Evolutionary conservation across 331 rosid species (phyloP).

Genomic region (Telfairia occidentalis): DNA sequence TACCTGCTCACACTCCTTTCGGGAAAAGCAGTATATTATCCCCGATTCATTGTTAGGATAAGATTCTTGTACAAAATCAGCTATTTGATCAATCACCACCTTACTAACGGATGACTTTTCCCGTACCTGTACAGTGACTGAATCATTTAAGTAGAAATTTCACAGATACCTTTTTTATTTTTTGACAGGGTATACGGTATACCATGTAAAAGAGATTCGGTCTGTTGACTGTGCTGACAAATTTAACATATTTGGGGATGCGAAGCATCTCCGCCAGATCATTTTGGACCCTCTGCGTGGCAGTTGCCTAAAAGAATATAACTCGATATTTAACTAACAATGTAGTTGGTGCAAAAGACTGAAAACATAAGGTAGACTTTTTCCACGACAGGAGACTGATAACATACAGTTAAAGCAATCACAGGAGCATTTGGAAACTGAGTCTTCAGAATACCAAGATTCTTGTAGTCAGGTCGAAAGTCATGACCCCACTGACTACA

Average conservation of each 20-base stretch:
- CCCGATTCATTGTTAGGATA: slow-evolving; percentile 77
- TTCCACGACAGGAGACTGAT: slow-evolving; percentile 9
- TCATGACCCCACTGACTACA: slow-evolving; percentile 99
- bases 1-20: slow-evolving; percentile 97
- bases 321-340: slow-evolving; percentile 3
- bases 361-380: neutral
- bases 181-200: slow-evolving; percentile 27
- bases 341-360: neutral
- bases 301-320: slow-evolving; percentile 65
- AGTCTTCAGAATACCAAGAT: slow-evolving; percentile 89
- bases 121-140: slow-evolving; percentile 43
- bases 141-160: neutral
- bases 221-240: slow-evolving; percentile 91
- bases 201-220: slow-evolving; percentile 88
- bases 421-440: slow-evolving; percentile 83
- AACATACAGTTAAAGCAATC: slow-evolving; percentile 80
- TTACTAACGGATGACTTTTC: slow-evolving; percentile 80
- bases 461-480: slow-evolving; percentile 94
- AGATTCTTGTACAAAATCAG: slow-evolving; percentile 55
- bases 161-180: neutral
- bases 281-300: slow-evolving; percentile 85
- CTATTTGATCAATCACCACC: slow-evolving; percentile 72
- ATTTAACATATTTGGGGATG: slow-evolving; percentile 77
- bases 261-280: slow-evolving; percentile 88
- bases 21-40: slow-evolving; percentile 88